Evolutionary conservation across 1,139 yeast species (phyloP).

Genomic region (Zygosaccharomyces pseudobailii): DNA sequence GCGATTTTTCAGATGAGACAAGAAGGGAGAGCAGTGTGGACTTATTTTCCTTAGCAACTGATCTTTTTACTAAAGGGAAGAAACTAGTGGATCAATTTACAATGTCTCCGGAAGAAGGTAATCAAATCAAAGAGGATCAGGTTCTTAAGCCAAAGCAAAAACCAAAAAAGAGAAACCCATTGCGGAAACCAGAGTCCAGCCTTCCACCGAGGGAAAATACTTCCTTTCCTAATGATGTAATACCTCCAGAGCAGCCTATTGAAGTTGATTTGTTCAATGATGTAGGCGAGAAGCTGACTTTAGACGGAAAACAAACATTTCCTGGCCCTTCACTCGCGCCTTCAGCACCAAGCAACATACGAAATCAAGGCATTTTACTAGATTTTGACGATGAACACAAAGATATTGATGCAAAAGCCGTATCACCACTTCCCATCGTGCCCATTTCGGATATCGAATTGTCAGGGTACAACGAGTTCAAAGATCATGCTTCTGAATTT

Average conservation of each 20-base stretch:
- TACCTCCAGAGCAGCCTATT: background rate
- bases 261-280: slow-evolving; percentile 11
- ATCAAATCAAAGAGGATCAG: background rate
- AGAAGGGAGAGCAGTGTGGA: background rate
- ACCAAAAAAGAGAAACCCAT: background rate
- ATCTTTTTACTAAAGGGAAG: slow-evolving; percentile 27
- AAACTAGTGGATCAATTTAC: slow-evolving; percentile 26
- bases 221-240: background rate
- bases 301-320: background rate
- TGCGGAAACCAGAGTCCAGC: background rate
- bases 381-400: slow-evolving; percentile 18
- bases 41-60: slow-evolving; percentile 22
- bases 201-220: background rate
- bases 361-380: slow-evolving; percentile 11
- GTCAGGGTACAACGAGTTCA: slow-evolving; percentile 42
- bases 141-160: background rate
- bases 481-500: slow-evolving; percentile 55
- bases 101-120: slow-evolving; percentile 20
- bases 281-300: slow-evolving; percentile 3
- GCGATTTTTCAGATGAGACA: background rate
- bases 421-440: slow-evolving; percentile 6
- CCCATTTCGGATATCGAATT: slow-evolving; percentile 30
- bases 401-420: background rate
- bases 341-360: background rate
- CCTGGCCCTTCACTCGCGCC: background rate